Percentiles rank a stretch among this genome's conserved stretches.
phyloP scores from a whole-genome alignment of 352 stramenopile genomes.

The Globisporangium iwayamae region DNA sequence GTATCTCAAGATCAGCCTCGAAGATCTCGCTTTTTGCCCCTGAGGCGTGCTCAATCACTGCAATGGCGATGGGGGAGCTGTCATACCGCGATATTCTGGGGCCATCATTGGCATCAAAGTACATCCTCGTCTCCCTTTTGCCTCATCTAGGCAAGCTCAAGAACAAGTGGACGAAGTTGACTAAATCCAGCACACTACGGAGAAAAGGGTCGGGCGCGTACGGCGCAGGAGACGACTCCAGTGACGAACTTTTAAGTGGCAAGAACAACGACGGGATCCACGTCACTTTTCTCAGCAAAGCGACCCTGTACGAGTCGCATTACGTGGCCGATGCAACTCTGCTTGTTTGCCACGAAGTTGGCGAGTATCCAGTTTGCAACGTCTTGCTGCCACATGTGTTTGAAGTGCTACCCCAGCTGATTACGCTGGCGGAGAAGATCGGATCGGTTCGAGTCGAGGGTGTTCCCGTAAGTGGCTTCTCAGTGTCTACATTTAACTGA shows the following conservation, averaged over 20 bases:
- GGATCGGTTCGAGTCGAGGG: conserved; percentile 60
- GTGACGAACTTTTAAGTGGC: conserved; percentile 21
- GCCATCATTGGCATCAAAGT: conserved; percentile 54
- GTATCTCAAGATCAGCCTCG: conserved; percentile 10
- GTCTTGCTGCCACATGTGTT: conserved; percentile 58
- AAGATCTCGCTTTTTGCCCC: conserved; percentile 33
- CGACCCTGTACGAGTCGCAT: conserved; percentile 58
- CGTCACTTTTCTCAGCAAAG: conserved; percentile 57
- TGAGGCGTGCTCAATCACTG: conserved; percentile 40
- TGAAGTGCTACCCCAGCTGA: conserved; percentile 49
- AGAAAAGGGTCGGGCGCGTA: conserved; percentile 28
- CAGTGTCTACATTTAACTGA: background rate
- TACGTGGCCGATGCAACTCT: conserved; percentile 64
- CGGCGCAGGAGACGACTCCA: conserved; percentile 1
- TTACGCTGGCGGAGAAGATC: conserved; percentile 59
- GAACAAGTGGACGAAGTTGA: conserved; percentile 55
- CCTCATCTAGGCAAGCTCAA: conserved; percentile 48
- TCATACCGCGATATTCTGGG: conserved; percentile 49
- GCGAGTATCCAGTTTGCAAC: conserved; percentile 38
- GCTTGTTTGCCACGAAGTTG: conserved; percentile 57
- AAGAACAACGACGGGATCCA: conserved; percentile 47
- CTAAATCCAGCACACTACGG: conserved; percentile 32
- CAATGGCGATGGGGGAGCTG: conserved; percentile 49
- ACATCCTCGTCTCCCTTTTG: conserved; percentile 54
- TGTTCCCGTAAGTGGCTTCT: conserved; percentile 43